These are phyloP conservation scores for Myxozyma monticola DNA, from an alignment of 805 yeast species.

Conservation along the genomic window DNA sequence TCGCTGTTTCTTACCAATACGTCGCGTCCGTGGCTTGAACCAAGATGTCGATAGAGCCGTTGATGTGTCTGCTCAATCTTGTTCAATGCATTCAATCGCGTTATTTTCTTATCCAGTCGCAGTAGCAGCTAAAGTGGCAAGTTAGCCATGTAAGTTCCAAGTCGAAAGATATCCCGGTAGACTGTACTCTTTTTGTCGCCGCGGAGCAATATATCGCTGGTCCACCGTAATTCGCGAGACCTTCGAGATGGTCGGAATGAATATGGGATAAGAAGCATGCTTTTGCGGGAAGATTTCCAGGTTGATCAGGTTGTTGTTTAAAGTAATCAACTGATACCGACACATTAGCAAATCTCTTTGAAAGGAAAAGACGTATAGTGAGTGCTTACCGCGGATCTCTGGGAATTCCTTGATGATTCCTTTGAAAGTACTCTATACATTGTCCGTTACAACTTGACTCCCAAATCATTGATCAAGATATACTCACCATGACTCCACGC, in stretches of 20 bases:
- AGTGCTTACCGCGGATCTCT: slow-evolving; percentile 45
- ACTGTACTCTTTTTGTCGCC: slow-evolving; percentile 39
- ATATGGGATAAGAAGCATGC: slow-evolving; percentile 51
- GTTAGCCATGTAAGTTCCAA: no score
- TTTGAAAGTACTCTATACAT: slow-evolving; percentile 39
- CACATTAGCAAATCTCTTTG: no score
- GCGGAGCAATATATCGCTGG: slow-evolving; percentile 51
- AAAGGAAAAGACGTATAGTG: no score
- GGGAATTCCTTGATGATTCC: slow-evolving; percentile 53
- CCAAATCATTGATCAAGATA: no score
- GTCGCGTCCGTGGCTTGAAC: no score
- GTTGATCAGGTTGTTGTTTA: no score
- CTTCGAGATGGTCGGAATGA: slow-evolving; percentile 56
- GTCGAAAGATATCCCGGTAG: no score
- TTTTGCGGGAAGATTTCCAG: slow-evolving; percentile 30
- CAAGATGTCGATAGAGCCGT: slow-evolving; percentile 32
- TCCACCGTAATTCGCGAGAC: slow-evolving; percentile 46
- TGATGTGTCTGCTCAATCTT: slow-evolving; percentile 31
- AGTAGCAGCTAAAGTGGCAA: slow-evolving; percentile 16
- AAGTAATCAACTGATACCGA: slow-evolving; percentile 42
- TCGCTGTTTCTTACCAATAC: no score
- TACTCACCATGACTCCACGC: no score
- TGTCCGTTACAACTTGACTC: no score
- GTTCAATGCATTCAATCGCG: slow-evolving; percentile 9
- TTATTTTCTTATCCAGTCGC: slow-evolving; percentile 5